Conservation (phyloP, 2,329 filamentous ascomycete species). For the Xylariaceae sp. region DNA sequence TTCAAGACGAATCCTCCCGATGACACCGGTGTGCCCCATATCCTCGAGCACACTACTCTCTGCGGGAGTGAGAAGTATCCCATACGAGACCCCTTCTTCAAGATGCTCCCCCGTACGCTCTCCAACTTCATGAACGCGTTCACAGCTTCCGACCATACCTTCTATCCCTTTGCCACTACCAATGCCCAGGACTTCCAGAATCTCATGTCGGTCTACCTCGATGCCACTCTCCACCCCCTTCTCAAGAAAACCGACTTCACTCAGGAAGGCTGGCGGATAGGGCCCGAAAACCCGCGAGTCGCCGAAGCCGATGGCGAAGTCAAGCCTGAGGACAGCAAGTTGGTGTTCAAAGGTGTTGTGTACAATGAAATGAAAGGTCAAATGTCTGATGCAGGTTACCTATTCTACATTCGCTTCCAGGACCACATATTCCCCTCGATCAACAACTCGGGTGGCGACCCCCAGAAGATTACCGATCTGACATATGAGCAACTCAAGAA, state of each 20-base stretch:
- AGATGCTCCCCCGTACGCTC: slow-evolving; percentile 96
- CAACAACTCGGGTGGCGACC: slow-evolving; percentile 95
- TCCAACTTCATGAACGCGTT: slow-evolving; percentile 99
- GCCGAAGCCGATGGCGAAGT: slow-evolving; percentile 38
- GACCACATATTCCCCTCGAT: slow-evolving; percentile 91
- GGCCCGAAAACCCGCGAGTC: slow-evolving; percentile 77
- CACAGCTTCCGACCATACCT: slow-evolving; percentile 92
- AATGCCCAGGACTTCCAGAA: slow-evolving; percentile 95
- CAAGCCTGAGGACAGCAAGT: slow-evolving; percentile 55
- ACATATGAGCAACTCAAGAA: slow-evolving; percentile 84
- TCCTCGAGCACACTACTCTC: slow-evolving; percentile 93
- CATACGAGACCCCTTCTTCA: slow-evolving; percentile 99
- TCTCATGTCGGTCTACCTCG: slow-evolving; percentile 91
- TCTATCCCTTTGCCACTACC: slow-evolving; percentile 95
- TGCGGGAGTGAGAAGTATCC: slow-evolving; percentile 96
- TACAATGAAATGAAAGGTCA: slow-evolving; percentile 99
- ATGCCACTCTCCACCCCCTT: slow-evolving; percentile 85
- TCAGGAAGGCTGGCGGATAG: slow-evolving; percentile 95
- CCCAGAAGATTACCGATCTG: slow-evolving; percentile 90
- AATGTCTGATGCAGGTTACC: slow-evolving; percentile 93
- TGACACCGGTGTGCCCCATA: slow-evolving; percentile 93
- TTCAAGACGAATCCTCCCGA: slow-evolving; percentile 99
- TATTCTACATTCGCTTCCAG: slow-evolving; percentile 93
- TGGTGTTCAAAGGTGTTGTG: slow-evolving; percentile 95
- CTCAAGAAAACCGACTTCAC: slow-evolving; percentile 88